phyloP scores from a whole-genome alignment of 805 yeast species.

The Metschnikowia lochheadii region DNA sequence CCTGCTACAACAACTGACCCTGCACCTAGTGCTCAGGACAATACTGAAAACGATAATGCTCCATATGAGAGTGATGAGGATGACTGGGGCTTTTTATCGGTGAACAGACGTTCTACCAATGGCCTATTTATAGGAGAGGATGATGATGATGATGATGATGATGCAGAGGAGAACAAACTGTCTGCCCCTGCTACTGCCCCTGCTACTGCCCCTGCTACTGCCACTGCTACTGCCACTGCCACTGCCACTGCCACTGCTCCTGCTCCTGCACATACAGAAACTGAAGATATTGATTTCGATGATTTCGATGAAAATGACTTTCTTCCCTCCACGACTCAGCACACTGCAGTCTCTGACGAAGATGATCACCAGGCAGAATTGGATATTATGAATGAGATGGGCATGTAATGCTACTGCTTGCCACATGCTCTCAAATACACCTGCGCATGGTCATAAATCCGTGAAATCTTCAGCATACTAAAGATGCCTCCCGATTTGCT shows the following conservation, averaged over 20 bases:
- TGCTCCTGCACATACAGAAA: not conserved
- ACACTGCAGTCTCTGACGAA: constrained; percentile 10
- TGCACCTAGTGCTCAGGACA: constrained; percentile 6
- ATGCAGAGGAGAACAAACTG: constrained; percentile 25
- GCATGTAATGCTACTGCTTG: constrained; percentile 16
- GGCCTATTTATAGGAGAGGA: constrained; percentile 29
- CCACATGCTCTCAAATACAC: constrained; percentile 37
- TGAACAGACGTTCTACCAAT: constrained; percentile 14
- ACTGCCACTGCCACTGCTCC: not conserved
- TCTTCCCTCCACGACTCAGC: constrained; percentile 4
- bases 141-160: constrained; percentile 31
- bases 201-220: not conserved
- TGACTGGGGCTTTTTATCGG: constrained; percentile 19
- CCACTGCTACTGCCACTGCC: not conserved
- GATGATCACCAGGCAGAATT: constrained; percentile 14
- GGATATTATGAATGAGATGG: constrained; percentile 36
- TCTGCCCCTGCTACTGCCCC: not conserved
- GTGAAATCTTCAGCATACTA: constrained; percentile 32
- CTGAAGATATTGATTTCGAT: constrained; percentile 21
- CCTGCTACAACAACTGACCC: constrained; percentile 10
- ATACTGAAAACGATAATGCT: constrained; percentile 7
- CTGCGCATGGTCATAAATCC: constrained; percentile 44
- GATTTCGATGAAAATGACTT: constrained; percentile 9
- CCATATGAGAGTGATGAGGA: constrained; percentile 15
- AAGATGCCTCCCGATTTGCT: constrained; percentile 21